Base-by-base conservation (phyloP, 768 basidiomycete species). In the Cystobasidium onofrii region DNA sequence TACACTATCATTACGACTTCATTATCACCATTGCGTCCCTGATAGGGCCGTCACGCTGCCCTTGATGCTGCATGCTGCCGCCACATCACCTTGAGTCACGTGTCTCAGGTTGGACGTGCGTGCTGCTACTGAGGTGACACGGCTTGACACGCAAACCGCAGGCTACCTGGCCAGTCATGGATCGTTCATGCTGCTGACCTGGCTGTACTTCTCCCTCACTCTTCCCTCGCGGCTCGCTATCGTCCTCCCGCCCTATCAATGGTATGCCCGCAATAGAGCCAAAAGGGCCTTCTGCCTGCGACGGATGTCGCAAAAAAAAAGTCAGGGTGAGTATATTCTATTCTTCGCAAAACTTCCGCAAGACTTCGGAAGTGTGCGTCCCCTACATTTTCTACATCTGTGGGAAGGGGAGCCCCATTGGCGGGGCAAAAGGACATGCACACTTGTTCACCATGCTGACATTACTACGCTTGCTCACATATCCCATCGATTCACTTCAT, bases 271-370 rank as follows among this genome's bases (percentile, higher is more conserved):
- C 63, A 34, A 44, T 20, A 64, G 36, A 39, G 39, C 25, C 39
- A 34, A 67, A 52, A 52, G 65, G 41, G 3, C 65, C 65, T 23
- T 25, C 65, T 18, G 65, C 65, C 23, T 67, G 65, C 65, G 65
- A 67, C 34, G 6, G 10, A 15, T 67, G 65, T 23, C 41, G 65
- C 41, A 67, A 52, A 54, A 7, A 27, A 12, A 67, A 67, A 50
- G 50, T 67, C 50, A 67, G 50, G 44, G 65, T 67, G 34, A 27
- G 50, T 52, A 23, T 2, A 20, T 50, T n/a, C 13, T 4, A 31
- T 7, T 12, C 4, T 60, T 23, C 57, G 33, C 33, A 15, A 9
- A 7, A 29, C 23, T 34, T 29, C 13, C 31, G 4, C 57, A 20
- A 34, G 29, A 2, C 23, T 29, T 60, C 52, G 27, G 52, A 20